Percentiles rank a stretch among this genome's conserved stretches.
Evolutionary conservation across 371 early-diverging fungal genomes (phyloP).

Genomic region (Massospora cicadina): DNA sequence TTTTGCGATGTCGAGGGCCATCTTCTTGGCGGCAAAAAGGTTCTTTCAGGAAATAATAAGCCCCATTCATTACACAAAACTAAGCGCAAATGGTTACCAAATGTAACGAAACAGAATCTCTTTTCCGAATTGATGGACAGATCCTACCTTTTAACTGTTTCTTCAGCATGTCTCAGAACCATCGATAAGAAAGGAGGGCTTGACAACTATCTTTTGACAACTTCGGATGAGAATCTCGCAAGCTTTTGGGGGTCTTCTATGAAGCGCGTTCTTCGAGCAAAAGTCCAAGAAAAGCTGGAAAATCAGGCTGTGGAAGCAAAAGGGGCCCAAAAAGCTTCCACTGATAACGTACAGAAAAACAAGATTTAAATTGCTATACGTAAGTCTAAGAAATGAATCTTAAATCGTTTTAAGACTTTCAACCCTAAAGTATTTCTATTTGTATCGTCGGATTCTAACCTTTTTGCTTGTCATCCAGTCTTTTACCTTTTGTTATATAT

Average conservation of each 20-base stretch:
- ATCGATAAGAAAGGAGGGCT: conserved; percentile 78
- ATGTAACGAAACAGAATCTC: conserved; percentile 47
- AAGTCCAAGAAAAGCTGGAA: background rate
- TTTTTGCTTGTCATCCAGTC: too few relatives aligned
- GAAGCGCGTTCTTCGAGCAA: conserved; percentile 18
- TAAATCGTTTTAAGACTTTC: too few relatives aligned
- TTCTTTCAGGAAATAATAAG: conserved; percentile 65
- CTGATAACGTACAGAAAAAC: too few relatives aligned
- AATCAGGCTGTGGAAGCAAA: background rate
- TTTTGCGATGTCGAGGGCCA: conserved; percentile 27
- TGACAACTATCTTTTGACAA: conserved; percentile 53
- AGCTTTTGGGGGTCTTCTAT: conserved; percentile 30
- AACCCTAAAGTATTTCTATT: too few relatives aligned
- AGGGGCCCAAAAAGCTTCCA: too few relatives aligned
- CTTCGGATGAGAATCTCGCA: conserved; percentile 40
- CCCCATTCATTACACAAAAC: conserved; percentile 62
- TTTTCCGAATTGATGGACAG: conserved; percentile 44
- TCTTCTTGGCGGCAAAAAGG: conserved; percentile 43
- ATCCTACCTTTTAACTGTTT: conserved; percentile 39
- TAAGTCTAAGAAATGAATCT: too few relatives aligned
- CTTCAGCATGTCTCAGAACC: conserved; percentile 50
- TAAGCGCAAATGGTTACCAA: conserved; percentile 64
- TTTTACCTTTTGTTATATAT: too few relatives aligned
- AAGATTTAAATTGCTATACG: too few relatives aligned
- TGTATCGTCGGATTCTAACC: too few relatives aligned